Evolutionary conservation across 2,329 filamentous ascomycete genomes (phyloP).

Genomic region (Zymoseptoria crescenta): DNA sequence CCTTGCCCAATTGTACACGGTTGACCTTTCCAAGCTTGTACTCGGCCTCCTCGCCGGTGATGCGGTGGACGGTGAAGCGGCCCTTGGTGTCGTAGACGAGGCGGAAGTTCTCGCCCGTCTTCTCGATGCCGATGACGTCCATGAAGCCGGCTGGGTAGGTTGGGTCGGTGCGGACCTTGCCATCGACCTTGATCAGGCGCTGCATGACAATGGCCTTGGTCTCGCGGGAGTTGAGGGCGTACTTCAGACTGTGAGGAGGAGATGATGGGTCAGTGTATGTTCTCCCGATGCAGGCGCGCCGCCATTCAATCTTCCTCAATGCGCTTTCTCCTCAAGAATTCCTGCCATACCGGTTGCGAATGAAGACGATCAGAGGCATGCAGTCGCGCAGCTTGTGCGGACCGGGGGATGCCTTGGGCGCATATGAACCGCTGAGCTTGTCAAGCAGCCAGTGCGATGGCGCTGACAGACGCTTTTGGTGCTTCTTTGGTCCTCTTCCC

Average conservation of each 20-base stretch:
- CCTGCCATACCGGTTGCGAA: conserved; percentile 58
- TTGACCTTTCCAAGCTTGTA: conserved; percentile 99
- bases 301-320: neutral
- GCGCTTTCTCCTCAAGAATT: neutral
- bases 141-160: conserved; percentile 98
- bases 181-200: conserved; percentile 98
- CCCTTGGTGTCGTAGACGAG: conserved; percentile 99
- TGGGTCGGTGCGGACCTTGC: conserved; percentile 97
- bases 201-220: conserved; percentile 98
- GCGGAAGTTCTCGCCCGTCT: conserved; percentile 99
- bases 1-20: conserved; percentile 97
- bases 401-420: conserved; percentile 65
- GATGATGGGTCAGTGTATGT: conserved; percentile 5
- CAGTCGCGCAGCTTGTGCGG: conserved; percentile 99
- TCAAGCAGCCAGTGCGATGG: conserved; percentile 99
- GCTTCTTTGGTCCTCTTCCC: conserved; percentile 58
- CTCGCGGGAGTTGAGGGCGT: conserved; percentile 98
- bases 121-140: conserved; percentile 99
- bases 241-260: conserved; percentile 74
- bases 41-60: conserved; percentile 95
- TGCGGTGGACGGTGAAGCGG: conserved; percentile 99
- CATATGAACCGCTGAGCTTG: conserved; percentile 84
- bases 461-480: conserved; percentile 99
- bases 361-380: conserved; percentile 97
- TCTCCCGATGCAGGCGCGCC: neutral